phyloP scores from a whole-genome alignment of 768 basidiomycete genomes.

The Phylloporus sp. region DNA sequence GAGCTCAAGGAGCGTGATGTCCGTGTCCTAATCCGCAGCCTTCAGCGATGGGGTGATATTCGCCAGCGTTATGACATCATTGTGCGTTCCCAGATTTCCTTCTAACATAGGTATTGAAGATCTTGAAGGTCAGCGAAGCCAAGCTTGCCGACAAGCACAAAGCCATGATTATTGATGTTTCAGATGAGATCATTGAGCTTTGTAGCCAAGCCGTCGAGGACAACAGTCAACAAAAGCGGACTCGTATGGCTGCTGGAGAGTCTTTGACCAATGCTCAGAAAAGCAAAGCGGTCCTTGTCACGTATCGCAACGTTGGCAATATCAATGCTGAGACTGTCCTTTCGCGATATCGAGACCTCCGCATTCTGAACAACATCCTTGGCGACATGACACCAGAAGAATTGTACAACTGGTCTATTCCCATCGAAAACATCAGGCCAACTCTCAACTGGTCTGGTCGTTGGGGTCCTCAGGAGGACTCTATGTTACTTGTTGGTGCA shows the following conservation, averaged over 20 bases:
- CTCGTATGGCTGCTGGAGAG: conserved; percentile 75
- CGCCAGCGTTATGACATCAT: conserved; percentile 91
- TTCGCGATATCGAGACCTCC: conserved; percentile 82
- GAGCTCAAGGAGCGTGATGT: conserved; percentile 97
- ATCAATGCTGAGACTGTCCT: conserved; percentile 98
- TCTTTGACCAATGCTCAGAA: conserved; percentile 89
- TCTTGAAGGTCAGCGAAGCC: conserved; percentile 70
- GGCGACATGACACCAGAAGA: conserved; percentile 57
- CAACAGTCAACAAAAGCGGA: conserved; percentile 75
- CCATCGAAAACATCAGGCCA: conserved; percentile 88
- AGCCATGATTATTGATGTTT: conserved; percentile 82
- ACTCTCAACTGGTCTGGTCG: conserved; percentile 96
- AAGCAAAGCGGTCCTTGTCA: conserved; percentile 94
- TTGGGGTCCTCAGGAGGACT: conserved; percentile 90
- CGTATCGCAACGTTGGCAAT: conserved; percentile 81
- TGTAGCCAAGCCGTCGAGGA: conserved; percentile 81
- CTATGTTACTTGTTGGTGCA: conserved; percentile 91
- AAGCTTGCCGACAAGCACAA: conserved; percentile 93
- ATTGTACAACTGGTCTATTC: conserved; percentile 78
- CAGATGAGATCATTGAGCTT: conserved; percentile 88
- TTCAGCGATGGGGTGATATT: conserved; percentile 98
- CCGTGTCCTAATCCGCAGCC: conserved; percentile 87
- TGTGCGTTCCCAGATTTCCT: conserved; percentile 45
- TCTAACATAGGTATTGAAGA: background rate
- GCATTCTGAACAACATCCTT: conserved; percentile 79